A percentile compares a stretch with the other conserved stretches of the same genome.
Evolutionary conservation across 768 basidiomycete genomes (phyloP).

Genomic region (Leccinum pellstonianum): DNA sequence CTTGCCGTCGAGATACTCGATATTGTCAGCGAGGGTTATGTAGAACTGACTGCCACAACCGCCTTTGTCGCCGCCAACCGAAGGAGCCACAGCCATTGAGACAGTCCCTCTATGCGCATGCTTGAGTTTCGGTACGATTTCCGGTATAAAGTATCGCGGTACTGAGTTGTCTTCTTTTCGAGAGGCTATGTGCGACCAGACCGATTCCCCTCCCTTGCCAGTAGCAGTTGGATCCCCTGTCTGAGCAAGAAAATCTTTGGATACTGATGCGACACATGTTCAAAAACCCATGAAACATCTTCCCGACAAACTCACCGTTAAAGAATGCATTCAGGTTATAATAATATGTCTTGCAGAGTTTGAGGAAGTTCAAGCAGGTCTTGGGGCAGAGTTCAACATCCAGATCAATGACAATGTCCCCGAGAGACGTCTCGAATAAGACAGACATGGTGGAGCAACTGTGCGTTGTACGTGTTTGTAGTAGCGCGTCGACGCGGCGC

Average conservation of each 20-base stretch:
- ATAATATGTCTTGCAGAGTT: slow-evolving; percentile 95
- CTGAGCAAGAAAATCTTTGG: slow-evolving; percentile 96
- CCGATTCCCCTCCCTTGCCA: slow-evolving; percentile 89
- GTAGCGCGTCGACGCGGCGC: background rate
- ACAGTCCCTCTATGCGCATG: slow-evolving; percentile 85
- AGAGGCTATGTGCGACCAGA: slow-evolving; percentile 74
- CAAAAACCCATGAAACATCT: background rate
- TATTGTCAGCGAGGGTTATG: slow-evolving; percentile 84
- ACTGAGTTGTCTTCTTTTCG: slow-evolving; percentile 33
- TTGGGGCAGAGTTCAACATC: slow-evolving; percentile 89
- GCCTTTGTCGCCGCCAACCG: slow-evolving; percentile 59
- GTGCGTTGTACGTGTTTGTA: background rate
- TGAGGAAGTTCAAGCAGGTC: slow-evolving; percentile 94
- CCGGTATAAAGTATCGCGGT: slow-evolving; percentile 87
- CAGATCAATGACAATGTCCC: slow-evolving; percentile 95
- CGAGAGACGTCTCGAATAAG: slow-evolving; percentile 93
- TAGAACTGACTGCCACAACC: slow-evolving; percentile 97
- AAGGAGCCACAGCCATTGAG: slow-evolving; percentile 96
- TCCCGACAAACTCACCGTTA: slow-evolving; percentile 67
- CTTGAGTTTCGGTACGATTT: slow-evolving; percentile 77
- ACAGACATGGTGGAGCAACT: slow-evolving; percentile 69
- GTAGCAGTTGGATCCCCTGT: slow-evolving; percentile 95
- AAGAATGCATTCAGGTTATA: slow-evolving; percentile 98
- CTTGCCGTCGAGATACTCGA: slow-evolving; percentile 93
- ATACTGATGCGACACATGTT: slow-evolving; percentile 51